Base-by-base conservation (phyloP, 306 rosid species). In the Pyrus communis region DNA sequence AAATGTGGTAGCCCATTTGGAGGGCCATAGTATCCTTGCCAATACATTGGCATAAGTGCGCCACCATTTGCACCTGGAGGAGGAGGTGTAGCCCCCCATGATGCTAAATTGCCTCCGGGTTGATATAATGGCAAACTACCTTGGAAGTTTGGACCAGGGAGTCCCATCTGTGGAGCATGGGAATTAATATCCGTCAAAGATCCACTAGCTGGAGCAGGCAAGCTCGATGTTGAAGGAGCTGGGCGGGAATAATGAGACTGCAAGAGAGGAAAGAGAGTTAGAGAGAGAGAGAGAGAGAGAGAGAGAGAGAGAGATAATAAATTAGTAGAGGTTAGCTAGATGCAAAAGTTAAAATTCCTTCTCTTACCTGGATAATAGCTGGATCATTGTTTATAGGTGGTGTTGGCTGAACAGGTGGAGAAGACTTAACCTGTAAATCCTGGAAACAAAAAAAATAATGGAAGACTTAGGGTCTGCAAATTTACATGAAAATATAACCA, bases 1-100 rank as follows among this genome's bases (percentile, higher is more conserved):
- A 92, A 75, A 9, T 90, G 94, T 68, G 96, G 95, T 79, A 87
- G 91, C 64, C 90, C 98, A 76, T 79, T 89, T 55, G 93, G 87
- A 33, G 96, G 88, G 77, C 94, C 96, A 85, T 94, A 94, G 71
- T 89, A 94, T 84, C 98, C 98, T 86, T 88, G 98, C 97, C 96
- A 94, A 81, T 90, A 91, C 97, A 94, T 86, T 57, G 98, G 96
- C 91, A 92, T 75, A 79, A 93, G 90, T 62, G 91, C 93, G 18
- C 89, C 86, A 74, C 89, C 91, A 86, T 86, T 91, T 81, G 91
- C 85, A 81, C 62, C 88, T 79, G 96, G 91, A 62, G 90, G 88
- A 67, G 92, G 79, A 31, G 93, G 88, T 46, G 96, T 76, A 82
- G 87, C 78, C 66, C 93, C 98, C 98, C 97, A 94, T 40, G 96